Base-by-base conservation (phyloP, 2,329 filamentous ascomycete genomes). In the Calonectria hongkongensis region DNA sequence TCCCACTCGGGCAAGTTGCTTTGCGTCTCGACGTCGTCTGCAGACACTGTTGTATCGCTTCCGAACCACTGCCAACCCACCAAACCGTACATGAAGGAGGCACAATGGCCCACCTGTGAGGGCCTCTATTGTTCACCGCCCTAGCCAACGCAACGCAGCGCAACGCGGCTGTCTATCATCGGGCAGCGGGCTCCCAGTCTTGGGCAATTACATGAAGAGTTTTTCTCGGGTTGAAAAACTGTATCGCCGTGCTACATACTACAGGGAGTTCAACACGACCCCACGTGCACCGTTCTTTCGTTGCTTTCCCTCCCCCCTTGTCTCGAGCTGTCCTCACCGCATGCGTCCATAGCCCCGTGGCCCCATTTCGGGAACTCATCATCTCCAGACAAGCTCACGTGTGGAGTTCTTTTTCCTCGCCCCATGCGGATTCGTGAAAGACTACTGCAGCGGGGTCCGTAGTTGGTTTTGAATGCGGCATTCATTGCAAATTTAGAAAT, bases 41-140 rank as follows among this genome's bases (percentile, higher is more conserved):
- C 43, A 54, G 54, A 67, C 51, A 30, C 51, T 45, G 30, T 43
- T 45, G 18, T 25, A 30, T 47, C 58, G 70, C 58, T 47, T 36
- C 68, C 27, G 68, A 72, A 43, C 75, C 73, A 73, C 60, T 72
- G 45, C 68, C 66, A 30, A 64, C 69, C 50, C 69, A 48, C 39
- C 74, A 66, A 67, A 74, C 73, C 65, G 65, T 73, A 60, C 72
- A 78, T 73, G 41, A 58, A 27, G 39, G 21, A 54, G 28, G 43
- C 54, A 50, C 27, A 62, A 47, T 28, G 41, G 47, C 43, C 58
- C 58, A 70, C 67, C 36, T 18, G 58, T 48, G 54, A 58, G 54
- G 54, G 30, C 54, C 54, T 58, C 54, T 28, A 58, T 36, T 18
- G 66, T 30, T 58, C 66, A 68, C 66, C 54, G 56, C 66, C 41